These are phyloP conservation scores for Termitomyces eurrhizus DNA, from an alignment of 768 basidiomycete genomes.

Conservation along the genomic window DNA sequence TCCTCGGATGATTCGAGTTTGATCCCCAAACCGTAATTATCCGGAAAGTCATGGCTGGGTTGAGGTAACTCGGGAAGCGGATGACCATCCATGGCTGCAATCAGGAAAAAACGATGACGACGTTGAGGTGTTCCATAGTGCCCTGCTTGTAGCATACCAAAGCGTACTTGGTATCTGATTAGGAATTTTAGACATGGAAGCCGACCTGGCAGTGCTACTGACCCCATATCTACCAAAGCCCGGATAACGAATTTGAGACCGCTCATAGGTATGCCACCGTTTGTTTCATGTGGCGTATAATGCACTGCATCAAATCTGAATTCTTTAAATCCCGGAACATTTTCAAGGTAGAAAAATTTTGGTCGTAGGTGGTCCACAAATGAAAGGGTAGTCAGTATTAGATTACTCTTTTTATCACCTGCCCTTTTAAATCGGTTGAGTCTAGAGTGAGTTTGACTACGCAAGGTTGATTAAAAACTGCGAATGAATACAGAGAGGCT, in stretches of 20 bases:
- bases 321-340: conserved; percentile 48
- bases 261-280: conserved; percentile 69
- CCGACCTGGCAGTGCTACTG: conserved; percentile 12
- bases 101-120: conserved; percentile 49
- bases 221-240: conserved; percentile 67
- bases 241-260: conserved; percentile 65
- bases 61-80: conserved; percentile 50
- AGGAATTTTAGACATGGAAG: neutral
- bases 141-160: conserved; percentile 47
- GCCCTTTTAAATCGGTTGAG: conserved; percentile 71
- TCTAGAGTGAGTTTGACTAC: conserved; percentile 68
- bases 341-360: conserved; percentile 43
- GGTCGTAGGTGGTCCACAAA: conserved; percentile 46
- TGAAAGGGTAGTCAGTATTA: conserved; percentile 59
- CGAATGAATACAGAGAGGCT: neutral
- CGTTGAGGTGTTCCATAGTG: conserved; percentile 56
- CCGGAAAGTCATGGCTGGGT: conserved; percentile 51
- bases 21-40: conserved; percentile 43
- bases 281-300: conserved; percentile 38
- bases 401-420: conserved; percentile 62
- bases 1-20: conserved; percentile 37
- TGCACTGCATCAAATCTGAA: conserved; percentile 40
- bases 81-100: conserved; percentile 40
- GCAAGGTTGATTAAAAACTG: neutral
- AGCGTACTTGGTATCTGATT: conserved; percentile 50